Evolutionary conservation across 495 filamentous ascomycete species (phyloP), one percentile per base, ranked within the genome.

Genomic region (Talaromyces trachyspermus): DNA sequence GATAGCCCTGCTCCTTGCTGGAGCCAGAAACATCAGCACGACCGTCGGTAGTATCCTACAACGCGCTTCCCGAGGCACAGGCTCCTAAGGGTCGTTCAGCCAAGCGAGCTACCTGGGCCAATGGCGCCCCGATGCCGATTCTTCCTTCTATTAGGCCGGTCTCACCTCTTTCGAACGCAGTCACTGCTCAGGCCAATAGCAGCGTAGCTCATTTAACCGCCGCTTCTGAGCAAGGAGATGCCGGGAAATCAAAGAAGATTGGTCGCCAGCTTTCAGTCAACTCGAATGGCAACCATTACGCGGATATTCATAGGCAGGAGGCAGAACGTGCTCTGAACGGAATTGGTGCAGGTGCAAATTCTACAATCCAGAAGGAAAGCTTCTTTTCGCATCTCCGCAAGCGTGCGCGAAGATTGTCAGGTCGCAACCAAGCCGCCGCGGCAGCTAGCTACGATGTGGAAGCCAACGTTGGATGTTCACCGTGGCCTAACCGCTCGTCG

Each of bases 301-400:
- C 86, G 14, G 91, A 97, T 54, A 65, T 83, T 48, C 88, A 95
- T 60, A 72, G 90, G 42, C 88, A 90, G 68, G 90, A 97, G 59
- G 88, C 94, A 18, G 92, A 96, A 63, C 71, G 88, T 48, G 87
- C 87, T 40, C 70, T 97, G 29, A 96, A 89, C 64, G 92, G 89
- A n/a, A 79, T 83, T 49, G 75, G 74, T 40, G 46, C 75, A 70
- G 39, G 85, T 79, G 49, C 85, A 79, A 20, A 78, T 67, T 60
- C 53, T 6, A 78, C 75, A 49, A 85, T 71, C 12, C 85, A 86
- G 26, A 90, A 91, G 56, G 92, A 97, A 59, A 85, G 91, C 62
- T 97, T 96, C 69, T 97, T 98, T 65, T 96, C 94, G 6, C 94
- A 99, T 55, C 76, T 99, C 5, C 80, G 94, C 32, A 99, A 99